A percentile compares a stretch with the other conserved stretches of the same genome.
phyloP scores from a whole-genome alignment of 805 yeast genomes.

The Candida tammaniensis region DNA sequence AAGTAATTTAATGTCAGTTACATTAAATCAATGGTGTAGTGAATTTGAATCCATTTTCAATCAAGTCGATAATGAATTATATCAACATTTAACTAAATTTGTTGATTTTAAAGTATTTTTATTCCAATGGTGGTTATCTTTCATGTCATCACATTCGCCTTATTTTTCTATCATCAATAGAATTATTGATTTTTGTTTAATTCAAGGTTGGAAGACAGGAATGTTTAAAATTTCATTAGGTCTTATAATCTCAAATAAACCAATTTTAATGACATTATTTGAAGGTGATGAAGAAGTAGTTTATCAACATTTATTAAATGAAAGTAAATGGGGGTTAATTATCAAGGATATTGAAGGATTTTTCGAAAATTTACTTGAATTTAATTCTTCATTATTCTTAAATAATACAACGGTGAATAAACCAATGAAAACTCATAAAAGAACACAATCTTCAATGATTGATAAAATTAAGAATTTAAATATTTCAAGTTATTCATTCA shows the following conservation, averaged over 20 bases:
- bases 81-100: slow-evolving; percentile 38
- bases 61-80: slow-evolving; percentile 39
- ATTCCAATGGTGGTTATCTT: slow-evolving; percentile 67
- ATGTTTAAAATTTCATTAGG: slow-evolving; percentile 56
- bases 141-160: slow-evolving; percentile 61
- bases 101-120: slow-evolving; percentile 48
- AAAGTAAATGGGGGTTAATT: slow-evolving; percentile 42
- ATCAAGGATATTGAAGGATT: slow-evolving; percentile 33
- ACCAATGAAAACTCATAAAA: slow-evolving; percentile 14
- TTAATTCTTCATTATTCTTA: slow-evolving; percentile 31
- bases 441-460: slow-evolving; percentile 20
- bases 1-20: slow-evolving; percentile 50
- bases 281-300: slow-evolving; percentile 41
- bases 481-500: slow-evolving; percentile 12
- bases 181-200: slow-evolving; percentile 48
- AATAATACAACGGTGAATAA: slow-evolving; percentile 1
- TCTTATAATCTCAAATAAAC: slow-evolving; percentile 47
- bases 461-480: slow-evolving; percentile 29
- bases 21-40: slow-evolving; percentile 48
- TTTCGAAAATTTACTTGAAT: slow-evolving; percentile 35
- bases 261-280: slow-evolving; percentile 34
- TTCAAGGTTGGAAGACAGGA: slow-evolving; percentile 53
- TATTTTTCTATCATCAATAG: slow-evolving; percentile 45
- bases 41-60: slow-evolving; percentile 49
- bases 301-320: slow-evolving; percentile 43